Base-by-base conservation (phyloP, 108 stramenopile species). In the Pseudonitzschia multistriata region DNA sequence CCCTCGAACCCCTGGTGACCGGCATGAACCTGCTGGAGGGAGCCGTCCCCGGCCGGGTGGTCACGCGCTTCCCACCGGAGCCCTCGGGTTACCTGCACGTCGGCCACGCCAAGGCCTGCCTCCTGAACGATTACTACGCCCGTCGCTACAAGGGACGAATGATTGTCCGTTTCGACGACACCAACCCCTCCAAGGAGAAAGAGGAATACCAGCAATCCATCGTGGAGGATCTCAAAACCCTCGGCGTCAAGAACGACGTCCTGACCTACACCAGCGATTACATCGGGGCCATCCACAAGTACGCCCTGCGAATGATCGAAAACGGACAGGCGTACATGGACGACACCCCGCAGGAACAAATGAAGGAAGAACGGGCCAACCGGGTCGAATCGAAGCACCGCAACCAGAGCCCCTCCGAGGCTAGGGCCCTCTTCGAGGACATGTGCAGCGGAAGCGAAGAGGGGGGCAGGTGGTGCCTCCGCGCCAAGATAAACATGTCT, bases 151-250 rank as follows among this genome's bases (percentile, higher is more conserved):
- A 89, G 66, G 97, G 97, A 57, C 89, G 93, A 60, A 67, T 98
- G 47, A 80, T 98, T 56, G 79, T 93, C 13, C 79, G 93, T 25
- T 99, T 99, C 69, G 99, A 99, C 82, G 99, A 99, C 85, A 99
- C 99, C 37, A 99, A 99, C 74, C 99, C 99, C 7, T 85, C 84
- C 82, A 99, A 99, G 81, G 99, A 99, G 84, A 98, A 98, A 78
- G 97, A 91, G 59, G 99, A 99, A 77, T 99, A 87, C 67, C 96
- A 97, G 78, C 76, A 92, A 60, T 84, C 81, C 53, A 94, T 96
- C 66, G 68, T 93, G 52, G 90, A 89, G 70, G 95, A 94, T 77
- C 49, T 94, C 30, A 81, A 49, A 29, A 83, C 82, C 61, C 82
- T 93, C 73, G 92, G 92, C 30, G 93, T 98, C 63, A 79, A 84